Evolutionary conservation across 306 rosid species (phyloP).

Genomic region (Cyamopsis tetragonoloba): DNA sequence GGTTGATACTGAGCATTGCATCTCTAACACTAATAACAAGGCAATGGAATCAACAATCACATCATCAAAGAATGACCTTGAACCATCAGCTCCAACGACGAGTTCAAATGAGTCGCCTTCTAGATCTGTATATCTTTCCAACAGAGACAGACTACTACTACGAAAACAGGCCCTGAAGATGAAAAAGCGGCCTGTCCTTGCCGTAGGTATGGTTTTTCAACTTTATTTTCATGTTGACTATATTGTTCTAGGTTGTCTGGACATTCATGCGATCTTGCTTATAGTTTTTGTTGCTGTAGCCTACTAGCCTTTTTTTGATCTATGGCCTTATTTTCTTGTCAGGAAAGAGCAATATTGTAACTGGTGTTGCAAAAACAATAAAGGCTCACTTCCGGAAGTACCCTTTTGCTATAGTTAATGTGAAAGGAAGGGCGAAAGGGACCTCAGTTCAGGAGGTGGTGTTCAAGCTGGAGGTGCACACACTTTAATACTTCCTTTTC

Average conservation of each 20-base stretch:
- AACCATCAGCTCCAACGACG: conserved; percentile 31
- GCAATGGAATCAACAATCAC: conserved; percentile 30
- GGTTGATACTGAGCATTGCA: conserved; percentile 23
- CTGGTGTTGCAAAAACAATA: conserved; percentile 74
- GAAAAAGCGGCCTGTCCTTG: conserved; percentile 71
- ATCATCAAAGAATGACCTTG: conserved; percentile 28
- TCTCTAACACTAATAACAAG: conserved; percentile 25
- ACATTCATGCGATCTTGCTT: background rate
- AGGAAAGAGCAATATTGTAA: conserved; percentile 76
- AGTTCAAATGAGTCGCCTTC: conserved; percentile 35
- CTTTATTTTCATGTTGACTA: background rate
- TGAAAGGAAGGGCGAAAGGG: conserved; percentile 90
- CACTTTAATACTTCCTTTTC: conserved; percentile 11
- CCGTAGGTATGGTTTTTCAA: conserved; percentile 62
- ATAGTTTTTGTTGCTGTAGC: background rate
- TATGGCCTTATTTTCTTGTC: conserved; percentile 15
- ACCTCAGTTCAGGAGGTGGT: conserved; percentile 84
- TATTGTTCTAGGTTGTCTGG: conserved; percentile 1
- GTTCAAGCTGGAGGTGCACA: conserved; percentile 67
- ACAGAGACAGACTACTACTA: conserved; percentile 79
- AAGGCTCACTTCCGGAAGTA: conserved; percentile 60
- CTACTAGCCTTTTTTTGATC: background rate
- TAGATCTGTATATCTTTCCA: conserved; percentile 53
- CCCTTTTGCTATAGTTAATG: conserved; percentile 79
- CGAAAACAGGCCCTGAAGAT: conserved; percentile 73